Percentiles rank a stretch among this genome's conserved stretches.
Evolutionary conservation across 78 protist species (phyloP).

Genomic region (Diacronema lutheri): DNA sequence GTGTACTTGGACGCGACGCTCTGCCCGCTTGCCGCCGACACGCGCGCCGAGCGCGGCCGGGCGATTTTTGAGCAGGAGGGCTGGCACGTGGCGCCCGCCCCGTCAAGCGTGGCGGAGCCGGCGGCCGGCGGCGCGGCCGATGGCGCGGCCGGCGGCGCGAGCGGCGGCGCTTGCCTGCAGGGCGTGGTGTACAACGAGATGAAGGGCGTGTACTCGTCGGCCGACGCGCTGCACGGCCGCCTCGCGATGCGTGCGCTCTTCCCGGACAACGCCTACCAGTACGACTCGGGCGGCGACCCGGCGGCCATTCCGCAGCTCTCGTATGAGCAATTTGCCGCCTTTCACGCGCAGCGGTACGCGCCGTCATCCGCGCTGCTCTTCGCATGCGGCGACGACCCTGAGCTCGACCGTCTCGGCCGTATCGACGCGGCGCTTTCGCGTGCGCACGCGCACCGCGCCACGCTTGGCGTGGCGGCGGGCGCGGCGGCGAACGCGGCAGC

Average conservation of each 20-base stretch:
- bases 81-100: not conserved
- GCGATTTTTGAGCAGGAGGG: constrained; percentile 17
- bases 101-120: too few relatives aligned
- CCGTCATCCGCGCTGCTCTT: constrained; percentile 13
- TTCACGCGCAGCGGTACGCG: not conserved
- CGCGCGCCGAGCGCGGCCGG: not conserved
- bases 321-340: not conserved
- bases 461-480: too few relatives aligned
- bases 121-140: too few relatives aligned
- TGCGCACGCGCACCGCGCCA: too few relatives aligned
- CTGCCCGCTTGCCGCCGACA: not conserved
- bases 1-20: constrained; percentile 43
- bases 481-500: too few relatives aligned
- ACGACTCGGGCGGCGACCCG: constrained; percentile 38
- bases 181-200: constrained; percentile 47
- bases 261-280: not conserved
- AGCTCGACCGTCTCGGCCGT: not conserved
- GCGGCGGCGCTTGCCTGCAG: not conserved
- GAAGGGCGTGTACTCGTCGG: constrained; percentile 23
- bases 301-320: not conserved
- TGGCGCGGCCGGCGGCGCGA: not conserved
- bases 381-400: not conserved
- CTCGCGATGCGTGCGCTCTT: not conserved
- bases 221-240: not conserved
- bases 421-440: too few relatives aligned